Conservation (phyloP, 2,329 filamentous ascomycete species). For the Beauveria caledonica region DNA sequence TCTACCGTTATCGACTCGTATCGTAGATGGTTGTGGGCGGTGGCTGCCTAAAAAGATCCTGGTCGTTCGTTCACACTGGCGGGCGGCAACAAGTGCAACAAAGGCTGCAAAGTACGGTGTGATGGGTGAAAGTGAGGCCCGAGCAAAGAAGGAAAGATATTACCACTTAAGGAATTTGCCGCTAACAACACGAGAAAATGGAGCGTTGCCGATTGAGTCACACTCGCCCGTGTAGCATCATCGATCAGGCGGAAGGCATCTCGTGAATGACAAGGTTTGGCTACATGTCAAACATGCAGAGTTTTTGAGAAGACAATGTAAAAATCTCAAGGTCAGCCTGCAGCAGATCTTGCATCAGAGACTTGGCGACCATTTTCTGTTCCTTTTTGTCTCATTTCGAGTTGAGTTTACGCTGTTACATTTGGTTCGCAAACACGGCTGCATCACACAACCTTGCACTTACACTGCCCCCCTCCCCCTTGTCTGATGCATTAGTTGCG, state of each 20-base stretch:
- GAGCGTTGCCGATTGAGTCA: slow-evolving; percentile 3
- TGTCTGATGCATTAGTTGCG: not conserved
- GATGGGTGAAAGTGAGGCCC: too few relatives aligned
- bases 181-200: not conserved
- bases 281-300: not conserved
- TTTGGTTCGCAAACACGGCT: not conserved
- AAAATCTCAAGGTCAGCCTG: too few relatives aligned
- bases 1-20: not conserved
- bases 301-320: too few relatives aligned
- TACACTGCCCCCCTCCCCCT: too few relatives aligned
- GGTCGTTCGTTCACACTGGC: not conserved
- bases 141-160: too few relatives aligned
- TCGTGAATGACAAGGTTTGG: not conserved
- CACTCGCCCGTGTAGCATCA: not conserved
- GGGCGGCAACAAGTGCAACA: too few relatives aligned
- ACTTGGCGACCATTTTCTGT: not conserved
- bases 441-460: not conserved
- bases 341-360: too few relatives aligned
- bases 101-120: too few relatives aligned
- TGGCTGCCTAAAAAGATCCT: not conserved
- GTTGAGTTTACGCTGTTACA: too few relatives aligned
- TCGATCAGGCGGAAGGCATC: not conserved
- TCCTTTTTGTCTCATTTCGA: not conserved
- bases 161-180: not conserved
- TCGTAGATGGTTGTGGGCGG: not conserved